phyloP scores from a whole-genome alignment of 202 grass and related monocot genomes.

The Setaria viridis region DNA sequence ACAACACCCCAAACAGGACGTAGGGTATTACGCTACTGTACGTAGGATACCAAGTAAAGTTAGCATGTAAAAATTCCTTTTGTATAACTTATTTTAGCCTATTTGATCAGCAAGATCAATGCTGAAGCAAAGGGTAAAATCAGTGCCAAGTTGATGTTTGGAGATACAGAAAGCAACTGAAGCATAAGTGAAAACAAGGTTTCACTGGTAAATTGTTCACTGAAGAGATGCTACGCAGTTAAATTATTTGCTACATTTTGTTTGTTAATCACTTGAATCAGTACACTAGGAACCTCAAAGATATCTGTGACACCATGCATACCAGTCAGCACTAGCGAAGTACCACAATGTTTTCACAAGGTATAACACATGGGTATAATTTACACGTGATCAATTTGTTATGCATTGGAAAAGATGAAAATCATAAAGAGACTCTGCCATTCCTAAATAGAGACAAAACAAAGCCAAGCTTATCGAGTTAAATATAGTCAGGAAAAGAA shows the following conservation, averaged over 20 bases:
- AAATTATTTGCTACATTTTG: neutral
- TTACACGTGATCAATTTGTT: neutral
- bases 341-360: neutral
- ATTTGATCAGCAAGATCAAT: neutral
- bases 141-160: neutral
- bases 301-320: neutral
- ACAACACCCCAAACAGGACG: too few species aligned
- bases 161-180: neutral
- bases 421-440: neutral
- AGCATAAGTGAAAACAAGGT: neutral
- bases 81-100: too few species aligned
- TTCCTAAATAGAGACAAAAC: neutral
- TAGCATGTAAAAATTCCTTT: too few species aligned
- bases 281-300: neutral
- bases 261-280: neutral
- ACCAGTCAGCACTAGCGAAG: neutral
- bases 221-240: neutral
- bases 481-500: neutral
- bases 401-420: neutral
- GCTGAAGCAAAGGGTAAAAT: neutral
- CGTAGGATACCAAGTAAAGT: too few species aligned
- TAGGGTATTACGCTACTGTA: too few species aligned
- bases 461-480: neutral
- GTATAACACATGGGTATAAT: neutral
- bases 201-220: neutral